A percentile compares a stretch with the other conserved stretches of the same genome.
phyloP scores from a whole-genome alignment of 768 basidiomycete species.

The Russula compacta region DNA sequence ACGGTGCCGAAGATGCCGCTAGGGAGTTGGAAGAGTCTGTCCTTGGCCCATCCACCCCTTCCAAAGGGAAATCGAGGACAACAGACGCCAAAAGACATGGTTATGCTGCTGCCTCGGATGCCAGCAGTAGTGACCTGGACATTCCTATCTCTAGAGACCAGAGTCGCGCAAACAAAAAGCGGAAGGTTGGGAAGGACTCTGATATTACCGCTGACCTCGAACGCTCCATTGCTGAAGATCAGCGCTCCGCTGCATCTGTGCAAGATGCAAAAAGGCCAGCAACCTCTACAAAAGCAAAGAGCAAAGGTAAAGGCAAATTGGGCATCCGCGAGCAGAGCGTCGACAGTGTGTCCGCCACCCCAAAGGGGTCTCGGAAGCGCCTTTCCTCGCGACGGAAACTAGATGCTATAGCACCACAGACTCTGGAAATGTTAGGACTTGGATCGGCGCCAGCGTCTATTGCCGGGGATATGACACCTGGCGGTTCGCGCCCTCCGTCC shows the following conservation, averaged over 20 bases:
- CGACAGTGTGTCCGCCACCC: conserved; percentile 47
- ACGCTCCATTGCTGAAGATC: conserved; percentile 39
- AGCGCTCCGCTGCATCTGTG: conserved; percentile 34
- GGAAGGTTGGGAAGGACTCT: conserved; percentile 44
- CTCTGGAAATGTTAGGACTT: conserved; percentile 40
- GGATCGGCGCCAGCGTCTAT: conserved; percentile 45
- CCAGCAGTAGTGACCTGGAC: conserved; percentile 47
- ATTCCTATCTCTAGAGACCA: conserved; percentile 31
- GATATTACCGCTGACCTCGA: conserved; percentile 23
- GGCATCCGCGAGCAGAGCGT: conserved; percentile 42
- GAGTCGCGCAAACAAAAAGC: conserved; percentile 48
- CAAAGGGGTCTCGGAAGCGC: conserved; percentile 48
- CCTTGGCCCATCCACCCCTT: conserved; percentile 28
- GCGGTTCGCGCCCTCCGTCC: conserved; percentile 60
- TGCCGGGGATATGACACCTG: conserved; percentile 63
- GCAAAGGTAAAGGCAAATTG: conserved; percentile 38
- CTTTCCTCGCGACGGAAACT: conserved; percentile 47
- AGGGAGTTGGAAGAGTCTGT: conserved; percentile 49
- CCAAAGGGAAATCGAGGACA: conserved; percentile 38
- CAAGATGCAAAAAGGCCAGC: conserved; percentile 14
- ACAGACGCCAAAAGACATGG: conserved; percentile 40
- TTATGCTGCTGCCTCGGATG: conserved; percentile 42
- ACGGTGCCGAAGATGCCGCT: conserved; percentile 46
- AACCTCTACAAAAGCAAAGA: conserved; percentile 40
- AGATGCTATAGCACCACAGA: conserved; percentile 42